phyloP scores from a whole-genome alignment of 345 rosid species.

The Boechera retrofracta region DNA sequence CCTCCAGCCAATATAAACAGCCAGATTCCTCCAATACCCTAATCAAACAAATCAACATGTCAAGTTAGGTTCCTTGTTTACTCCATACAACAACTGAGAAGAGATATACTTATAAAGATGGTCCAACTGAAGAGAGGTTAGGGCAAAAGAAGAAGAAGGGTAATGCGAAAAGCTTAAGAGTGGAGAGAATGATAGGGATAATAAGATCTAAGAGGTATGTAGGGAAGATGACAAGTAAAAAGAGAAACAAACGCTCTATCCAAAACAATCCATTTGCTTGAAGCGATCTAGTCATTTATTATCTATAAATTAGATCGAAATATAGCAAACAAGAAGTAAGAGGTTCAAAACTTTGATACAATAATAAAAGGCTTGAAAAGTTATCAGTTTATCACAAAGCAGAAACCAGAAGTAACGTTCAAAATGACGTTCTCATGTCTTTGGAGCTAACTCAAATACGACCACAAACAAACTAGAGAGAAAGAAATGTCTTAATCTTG shows the following conservation, averaged over 20 bases:
- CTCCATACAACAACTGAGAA: conserved; percentile 10
- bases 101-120: conserved; percentile 27
- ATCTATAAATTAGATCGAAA: too few relatives aligned
- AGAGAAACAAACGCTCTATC: conserved; percentile 26
- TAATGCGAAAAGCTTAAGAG: background rate
- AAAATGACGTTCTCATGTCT: conserved; percentile 32
- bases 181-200: background rate
- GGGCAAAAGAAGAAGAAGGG: conserved; percentile 1
- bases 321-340: background rate
- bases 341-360: conserved; percentile 37
- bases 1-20: conserved; percentile 29
- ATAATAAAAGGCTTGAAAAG: background rate
- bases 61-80: background rate
- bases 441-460: too few relatives aligned
- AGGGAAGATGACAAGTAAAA: conserved; percentile 29
- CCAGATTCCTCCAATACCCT: conserved; percentile 39
- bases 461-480: too few relatives aligned
- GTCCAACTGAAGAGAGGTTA: conserved; percentile 31
- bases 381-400: background rate
- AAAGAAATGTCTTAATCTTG: too few relatives aligned
- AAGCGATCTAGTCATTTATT: too few relatives aligned
- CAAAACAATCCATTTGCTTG: background rate
- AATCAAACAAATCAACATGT: conserved; percentile 8
- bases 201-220: background rate
- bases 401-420: background rate